Percentiles rank a stretch among this genome's conserved stretches.
Conservation (phyloP, 2,329 filamentous ascomycete species). For the Daldinia sp. region DNA sequence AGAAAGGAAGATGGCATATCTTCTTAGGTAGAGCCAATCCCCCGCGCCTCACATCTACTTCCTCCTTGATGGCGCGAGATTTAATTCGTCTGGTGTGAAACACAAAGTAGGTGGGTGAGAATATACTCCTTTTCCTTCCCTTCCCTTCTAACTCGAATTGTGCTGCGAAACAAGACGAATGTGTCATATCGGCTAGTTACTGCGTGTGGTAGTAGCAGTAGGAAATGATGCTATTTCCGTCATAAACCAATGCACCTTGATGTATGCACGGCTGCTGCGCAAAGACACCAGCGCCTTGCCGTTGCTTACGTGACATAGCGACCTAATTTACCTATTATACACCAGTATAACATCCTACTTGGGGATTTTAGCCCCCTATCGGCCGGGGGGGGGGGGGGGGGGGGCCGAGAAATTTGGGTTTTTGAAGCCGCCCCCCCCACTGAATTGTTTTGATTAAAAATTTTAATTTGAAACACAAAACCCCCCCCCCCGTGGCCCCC, state of each 20-base stretch:
- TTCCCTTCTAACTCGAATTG: neutral
- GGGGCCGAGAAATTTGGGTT: too few relatives aligned
- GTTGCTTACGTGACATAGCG: constrained; percentile 4
- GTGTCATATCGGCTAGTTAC: constrained; percentile 23
- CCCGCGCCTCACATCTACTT: neutral
- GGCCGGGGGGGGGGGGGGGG: constrained; percentile 8
- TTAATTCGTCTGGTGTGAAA: constrained; percentile 12
- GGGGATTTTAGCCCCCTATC: constrained; percentile 16
- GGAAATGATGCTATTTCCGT: constrained; percentile 31
- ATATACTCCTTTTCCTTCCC: constrained; percentile 2
- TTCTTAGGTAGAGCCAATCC: constrained; percentile 2
- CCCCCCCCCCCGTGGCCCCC: too few relatives aligned
- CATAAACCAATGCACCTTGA: constrained; percentile 22
- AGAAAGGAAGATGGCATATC: constrained; percentile 23
- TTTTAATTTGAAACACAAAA: too few relatives aligned
- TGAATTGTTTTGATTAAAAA: too few relatives aligned
- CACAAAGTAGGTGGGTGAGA: constrained; percentile 5
- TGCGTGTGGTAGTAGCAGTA: neutral
- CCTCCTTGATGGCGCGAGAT: neutral
- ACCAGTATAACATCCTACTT: constrained; percentile 1
- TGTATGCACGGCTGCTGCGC: constrained; percentile 29
- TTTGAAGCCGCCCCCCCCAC: too few relatives aligned
- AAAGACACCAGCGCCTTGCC: constrained; percentile 19
- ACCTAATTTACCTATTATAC: constrained; percentile 3
- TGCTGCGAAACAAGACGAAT: constrained; percentile 6